These are phyloP conservation scores for Tetrahymena elliotti DNA, from an alignment of 73 alveolate genomes.

Conservation along the genomic window DNA sequence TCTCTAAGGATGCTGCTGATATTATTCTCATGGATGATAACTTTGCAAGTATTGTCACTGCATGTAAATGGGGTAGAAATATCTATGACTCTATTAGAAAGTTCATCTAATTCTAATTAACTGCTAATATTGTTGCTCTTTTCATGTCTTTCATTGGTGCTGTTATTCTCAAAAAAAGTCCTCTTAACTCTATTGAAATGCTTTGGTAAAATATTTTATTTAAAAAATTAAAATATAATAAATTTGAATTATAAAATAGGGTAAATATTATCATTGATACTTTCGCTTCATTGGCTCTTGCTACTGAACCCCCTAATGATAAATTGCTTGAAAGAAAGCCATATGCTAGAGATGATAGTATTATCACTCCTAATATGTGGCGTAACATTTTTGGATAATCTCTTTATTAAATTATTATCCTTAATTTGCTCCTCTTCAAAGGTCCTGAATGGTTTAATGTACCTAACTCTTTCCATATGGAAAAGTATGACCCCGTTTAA, in stretches of 20 bases:
- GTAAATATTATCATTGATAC: slow-evolving; percentile 82
- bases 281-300: slow-evolving; percentile 84
- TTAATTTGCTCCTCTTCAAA: slow-evolving; percentile 39
- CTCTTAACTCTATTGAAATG: slow-evolving; percentile 74
- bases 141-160: slow-evolving; percentile 73
- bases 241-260: background rate
- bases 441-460: slow-evolving; percentile 23
- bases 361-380: slow-evolving; percentile 69
- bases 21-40: slow-evolving; percentile 70
- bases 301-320: slow-evolving; percentile 89
- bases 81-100: slow-evolving; percentile 70
- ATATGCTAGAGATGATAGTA: slow-evolving; percentile 64
- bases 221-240: background rate
- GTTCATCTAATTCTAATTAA: slow-evolving; percentile 69
- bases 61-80: slow-evolving; percentile 79
- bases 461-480: background rate
- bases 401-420: slow-evolving; percentile 44
- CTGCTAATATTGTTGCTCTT: slow-evolving; percentile 73
- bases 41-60: slow-evolving; percentile 63
- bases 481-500: background rate
- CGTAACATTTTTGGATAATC: slow-evolving; percentile 66
- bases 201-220: slow-evolving; percentile 50
- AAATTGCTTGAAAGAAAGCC: slow-evolving; percentile 73
- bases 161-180: slow-evolving; percentile 58
- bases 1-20: slow-evolving; percentile 83